Base-by-base conservation (phyloP, 2,329 filamentous ascomycete genomes). In the Lizonia empirigonia region DNA sequence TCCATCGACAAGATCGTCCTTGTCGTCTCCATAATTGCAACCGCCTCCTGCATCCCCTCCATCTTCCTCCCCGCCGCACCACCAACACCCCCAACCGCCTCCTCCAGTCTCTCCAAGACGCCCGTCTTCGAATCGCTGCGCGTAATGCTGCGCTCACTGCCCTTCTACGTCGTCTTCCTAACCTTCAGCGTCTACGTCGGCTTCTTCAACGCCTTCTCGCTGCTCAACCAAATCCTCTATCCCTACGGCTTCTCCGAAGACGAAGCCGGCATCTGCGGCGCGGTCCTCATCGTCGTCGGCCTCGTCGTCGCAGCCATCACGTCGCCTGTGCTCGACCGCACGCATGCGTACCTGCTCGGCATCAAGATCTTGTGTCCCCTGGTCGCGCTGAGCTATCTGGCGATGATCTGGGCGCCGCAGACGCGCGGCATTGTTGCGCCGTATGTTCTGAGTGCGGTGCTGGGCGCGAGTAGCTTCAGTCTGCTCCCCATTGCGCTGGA, bases 191-290 rank as follows among this genome's bases (percentile, higher is more conserved):
- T 92, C 64, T 96, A 91, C 73, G 90, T 96, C 55, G 91, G 89
- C 64, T 87, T 94, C 77, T 99, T 99, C 85, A 97, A 97, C 80
- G 88, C 88, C 60, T 79, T 92, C 60, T 95, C 89, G 1, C 83
- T 97, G 1, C 81, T 97, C 8, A 96, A 93, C 77, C 93, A 97
- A 70, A 90, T 97, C 69, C 83, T 97, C 58, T 78, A 84, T 30
- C 94, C 94, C 0, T 93, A 97, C 75, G 89, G 85, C 64, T 96
- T 91, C 81, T 82, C 78, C 52, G 88, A 96, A 70, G 87, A 88
- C 58, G 82, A 96, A 48, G 90, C 93, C 18, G 94, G 94, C 26
- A 92, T 97, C 64, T 91, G 87, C 9, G 94, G 94, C 58, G 94
- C 89, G 0, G 74, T 97, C 7, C 82, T 97, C 26, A 97, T 97